phyloP scores from a whole-genome alignment of 1,284 basidiomycete genomes.

The Ustilago xerochloae region DNA sequence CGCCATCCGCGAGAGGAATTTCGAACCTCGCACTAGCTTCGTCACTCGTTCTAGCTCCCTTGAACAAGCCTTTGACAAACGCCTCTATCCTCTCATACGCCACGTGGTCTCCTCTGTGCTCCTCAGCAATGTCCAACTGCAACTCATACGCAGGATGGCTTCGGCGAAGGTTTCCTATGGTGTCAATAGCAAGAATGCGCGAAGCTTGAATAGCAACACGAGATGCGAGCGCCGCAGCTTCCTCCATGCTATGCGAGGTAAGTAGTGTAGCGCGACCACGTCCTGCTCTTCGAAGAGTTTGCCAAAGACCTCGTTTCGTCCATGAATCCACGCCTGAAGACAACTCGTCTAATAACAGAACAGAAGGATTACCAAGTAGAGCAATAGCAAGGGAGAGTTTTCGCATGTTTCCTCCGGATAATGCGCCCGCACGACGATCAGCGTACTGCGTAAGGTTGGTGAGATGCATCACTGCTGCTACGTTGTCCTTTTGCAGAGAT shows the following conservation, averaged over 20 bases:
- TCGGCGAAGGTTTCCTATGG: constrained; percentile 75
- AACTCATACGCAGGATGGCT: constrained; percentile 81
- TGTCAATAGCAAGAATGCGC: constrained; percentile 74
- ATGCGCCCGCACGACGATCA: constrained; percentile 77
- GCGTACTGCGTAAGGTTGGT: constrained; percentile 76
- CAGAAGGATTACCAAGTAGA: constrained; percentile 81
- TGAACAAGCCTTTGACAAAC: constrained; percentile 75
- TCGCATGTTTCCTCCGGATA: constrained; percentile 78
- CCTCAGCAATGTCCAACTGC: constrained; percentile 76
- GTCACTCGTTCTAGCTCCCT: constrained; percentile 72
- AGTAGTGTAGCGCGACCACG: constrained; percentile 66
- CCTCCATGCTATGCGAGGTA: constrained; percentile 81
- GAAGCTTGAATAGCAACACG: constrained; percentile 52
- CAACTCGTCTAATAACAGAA: constrained; percentile 84
- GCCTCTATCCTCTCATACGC: constrained; percentile 73
- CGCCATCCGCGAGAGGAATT: neutral
- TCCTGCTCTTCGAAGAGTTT: constrained; percentile 76
- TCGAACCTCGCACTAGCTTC: neutral
- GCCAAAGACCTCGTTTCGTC: constrained; percentile 85
- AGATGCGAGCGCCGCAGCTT: constrained; percentile 79
- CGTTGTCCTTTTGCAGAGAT: constrained; percentile 72
- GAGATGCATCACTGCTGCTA: constrained; percentile 74
- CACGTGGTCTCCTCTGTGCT: constrained; percentile 10
- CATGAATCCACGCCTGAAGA: constrained; percentile 84
- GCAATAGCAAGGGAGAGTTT: constrained; percentile 82